Conservation (phyloP, 2,329 filamentous ascomycete species). For the Xylaria sp. region DNA sequence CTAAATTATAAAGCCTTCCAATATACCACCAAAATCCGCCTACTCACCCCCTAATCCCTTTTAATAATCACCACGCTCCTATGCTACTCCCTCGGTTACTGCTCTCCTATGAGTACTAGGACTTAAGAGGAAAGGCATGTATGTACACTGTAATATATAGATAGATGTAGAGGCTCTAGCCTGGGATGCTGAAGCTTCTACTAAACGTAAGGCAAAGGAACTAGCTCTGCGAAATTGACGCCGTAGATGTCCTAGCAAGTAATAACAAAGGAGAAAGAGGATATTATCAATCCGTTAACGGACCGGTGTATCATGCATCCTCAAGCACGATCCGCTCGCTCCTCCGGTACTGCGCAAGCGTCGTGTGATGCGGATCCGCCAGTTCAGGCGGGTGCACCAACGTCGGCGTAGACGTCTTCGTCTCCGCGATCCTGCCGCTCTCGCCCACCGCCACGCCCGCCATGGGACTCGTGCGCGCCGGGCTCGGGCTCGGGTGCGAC, state of each 20-base stretch:
- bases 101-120: not conserved
- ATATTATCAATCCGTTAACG: not conserved
- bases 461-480: slow-evolving; percentile 33
- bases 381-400: slow-evolving; percentile 55
- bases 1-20: slow-evolving; percentile 20
- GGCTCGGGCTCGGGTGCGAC: slow-evolving; percentile 24
- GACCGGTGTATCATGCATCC: slow-evolving; percentile 48
- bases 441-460: slow-evolving; percentile 45
- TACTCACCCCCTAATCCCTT: not conserved
- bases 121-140: not conserved
- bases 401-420: slow-evolving; percentile 58
- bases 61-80: not conserved
- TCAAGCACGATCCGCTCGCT: slow-evolving; percentile 67
- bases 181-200: not conserved
- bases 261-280: not conserved
- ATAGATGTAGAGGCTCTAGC: slow-evolving; percentile 1
- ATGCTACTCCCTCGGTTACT: not conserved
- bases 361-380: slow-evolving; percentile 45
- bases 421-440: slow-evolving; percentile 54
- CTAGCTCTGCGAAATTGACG: slow-evolving; percentile 1
- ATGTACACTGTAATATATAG: slow-evolving; percentile 14
- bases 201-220: not conserved
- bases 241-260: not conserved
- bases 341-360: slow-evolving; percentile 55
- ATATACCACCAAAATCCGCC: not conserved